Percentiles rank a stretch among this genome's conserved stretches.
These are phyloP conservation scores for Penicillium paneum DNA, from an alignment of 2,329 filamentous ascomycete species.

Conservation along the genomic window DNA sequence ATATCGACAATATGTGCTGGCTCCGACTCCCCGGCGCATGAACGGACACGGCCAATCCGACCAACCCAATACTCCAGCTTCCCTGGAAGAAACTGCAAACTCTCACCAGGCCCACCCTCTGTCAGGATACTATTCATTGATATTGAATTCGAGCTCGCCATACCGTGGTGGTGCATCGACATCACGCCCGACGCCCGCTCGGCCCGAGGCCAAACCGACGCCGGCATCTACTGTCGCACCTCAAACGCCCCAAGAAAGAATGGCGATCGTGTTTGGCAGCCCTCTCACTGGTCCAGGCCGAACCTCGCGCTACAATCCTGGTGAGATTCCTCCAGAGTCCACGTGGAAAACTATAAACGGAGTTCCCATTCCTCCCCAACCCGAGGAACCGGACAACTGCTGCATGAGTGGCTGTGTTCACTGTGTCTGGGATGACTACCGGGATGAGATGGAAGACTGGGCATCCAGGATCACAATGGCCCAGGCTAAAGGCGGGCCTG, in stretches of 20 bases:
- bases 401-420: conserved; percentile 99
- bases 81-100: conserved; percentile 10
- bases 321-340: conserved; percentile 57
- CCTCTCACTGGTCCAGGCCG: conserved; percentile 70
- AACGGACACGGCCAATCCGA: conserved; percentile 11
- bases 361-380: conserved; percentile 75
- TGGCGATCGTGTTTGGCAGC: conserved; percentile 76
- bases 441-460: conserved; percentile 93
- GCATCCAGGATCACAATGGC: conserved; percentile 64
- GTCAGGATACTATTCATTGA: conserved; percentile 45
- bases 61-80: conserved; percentile 6
- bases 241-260: conserved; percentile 45
- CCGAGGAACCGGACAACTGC: conserved; percentile 92
- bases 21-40: conserved; percentile 21
- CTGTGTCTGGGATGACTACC: conserved; percentile 90
- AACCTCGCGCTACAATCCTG: conserved; percentile 54
- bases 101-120: conserved; percentile 39
- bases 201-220: conserved; percentile 19
- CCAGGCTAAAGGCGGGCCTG: conserved; percentile 36
- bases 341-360: conserved; percentile 65
- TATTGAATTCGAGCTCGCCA: conserved; percentile 35
- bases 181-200: conserved; percentile 14
- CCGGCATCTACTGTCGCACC: conserved; percentile 18
- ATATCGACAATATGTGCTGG: conserved; percentile 20
- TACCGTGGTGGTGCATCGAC: conserved; percentile 20